Percentiles rank a stretch among this genome's conserved stretches.
Conservation (phyloP, 2,329 filamentous ascomycete species). For the Pseudonectria buxi region DNA sequence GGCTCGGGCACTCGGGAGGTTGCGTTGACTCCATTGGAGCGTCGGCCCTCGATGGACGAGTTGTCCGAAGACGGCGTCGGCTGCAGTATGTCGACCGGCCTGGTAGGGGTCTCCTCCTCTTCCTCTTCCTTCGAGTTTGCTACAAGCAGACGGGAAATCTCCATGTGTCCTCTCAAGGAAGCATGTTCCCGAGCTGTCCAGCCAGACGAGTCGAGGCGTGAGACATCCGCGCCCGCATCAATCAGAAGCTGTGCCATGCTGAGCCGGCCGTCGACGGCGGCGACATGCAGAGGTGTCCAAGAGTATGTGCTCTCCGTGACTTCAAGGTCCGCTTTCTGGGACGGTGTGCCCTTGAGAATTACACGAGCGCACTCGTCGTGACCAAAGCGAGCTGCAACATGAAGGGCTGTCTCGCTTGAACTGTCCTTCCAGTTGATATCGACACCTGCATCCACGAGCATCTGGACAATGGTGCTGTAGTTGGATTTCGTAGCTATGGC, state of each 20-base stretch:
- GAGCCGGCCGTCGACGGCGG: conserved; percentile 80
- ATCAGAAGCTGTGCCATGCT: conserved; percentile 70
- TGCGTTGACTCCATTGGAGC: conserved; percentile 44
- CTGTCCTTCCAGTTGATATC: conserved; percentile 92
- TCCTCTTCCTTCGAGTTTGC: conserved; percentile 36
- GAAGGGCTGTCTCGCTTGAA: conserved; percentile 83
- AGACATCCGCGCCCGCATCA: conserved; percentile 68
- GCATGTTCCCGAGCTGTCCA: conserved; percentile 96
- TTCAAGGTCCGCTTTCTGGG: conserved; percentile 70
- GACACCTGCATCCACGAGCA: conserved; percentile 83
- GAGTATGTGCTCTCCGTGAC: conserved; percentile 75
- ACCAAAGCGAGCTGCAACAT: conserved; percentile 84
- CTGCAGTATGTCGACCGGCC: conserved; percentile 16
- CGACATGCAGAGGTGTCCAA: conserved; percentile 94
- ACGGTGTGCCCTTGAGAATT: conserved; percentile 61
- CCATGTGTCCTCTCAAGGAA: conserved; percentile 78
- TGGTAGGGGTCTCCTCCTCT: conserved; percentile 19
- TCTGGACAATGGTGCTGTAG: conserved; percentile 73
- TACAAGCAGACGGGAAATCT: conserved; percentile 65
- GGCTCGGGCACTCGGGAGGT: conserved; percentile 58
- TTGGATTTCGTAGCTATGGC: conserved; percentile 85
- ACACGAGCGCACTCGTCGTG: conserved; percentile 73
- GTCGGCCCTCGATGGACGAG: conserved; percentile 56
- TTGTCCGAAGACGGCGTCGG: conserved; percentile 34
- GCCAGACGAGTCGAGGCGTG: conserved; percentile 73